phyloP scores from a whole-genome alignment of 2,329 filamentous ascomycete genomes.

The Trichoderma cornu-damae region DNA sequence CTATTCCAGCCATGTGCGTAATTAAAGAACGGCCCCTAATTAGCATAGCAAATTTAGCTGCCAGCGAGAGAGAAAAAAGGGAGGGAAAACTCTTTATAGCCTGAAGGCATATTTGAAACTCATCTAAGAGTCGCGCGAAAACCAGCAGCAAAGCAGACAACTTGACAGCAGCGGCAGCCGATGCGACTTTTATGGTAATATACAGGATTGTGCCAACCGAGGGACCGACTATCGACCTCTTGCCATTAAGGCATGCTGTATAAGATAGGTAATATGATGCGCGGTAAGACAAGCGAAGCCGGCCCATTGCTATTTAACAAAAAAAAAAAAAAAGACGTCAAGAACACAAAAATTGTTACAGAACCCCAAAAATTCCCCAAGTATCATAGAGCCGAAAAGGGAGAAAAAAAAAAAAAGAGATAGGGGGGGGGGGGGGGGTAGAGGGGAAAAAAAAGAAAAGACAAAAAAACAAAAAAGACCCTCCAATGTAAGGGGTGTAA shows the following conservation, averaged over 20 bases:
- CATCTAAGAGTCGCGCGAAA: constrained; percentile 34
- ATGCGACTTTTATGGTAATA: constrained; percentile 48
- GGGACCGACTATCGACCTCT: constrained; percentile 35
- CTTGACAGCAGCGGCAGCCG: constrained; percentile 39
- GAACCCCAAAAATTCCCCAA: constrained; percentile 30
- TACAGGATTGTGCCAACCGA: constrained; percentile 46
- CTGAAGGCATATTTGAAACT: constrained; percentile 34
- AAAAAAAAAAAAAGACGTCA: constrained; percentile 22
- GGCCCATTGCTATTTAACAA: constrained; percentile 29
- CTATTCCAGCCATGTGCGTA: background rate
- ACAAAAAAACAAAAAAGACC: constrained; percentile 25
- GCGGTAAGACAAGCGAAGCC: constrained; percentile 26
- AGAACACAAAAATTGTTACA: constrained; percentile 23
- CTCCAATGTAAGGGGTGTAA: constrained; percentile 26
- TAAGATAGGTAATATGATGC: constrained; percentile 18
- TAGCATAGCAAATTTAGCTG: constrained; percentile 21
- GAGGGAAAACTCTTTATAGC: constrained; percentile 31
- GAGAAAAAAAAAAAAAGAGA: constrained; percentile 25
- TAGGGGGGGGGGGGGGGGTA: no score
- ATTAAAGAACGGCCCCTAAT: constrained; percentile 1
- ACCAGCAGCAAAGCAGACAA: constrained; percentile 32
- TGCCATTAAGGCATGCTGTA: constrained; percentile 31
- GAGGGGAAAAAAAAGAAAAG: constrained; percentile 24
- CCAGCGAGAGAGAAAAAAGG: constrained; percentile 21
- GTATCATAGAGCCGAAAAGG: constrained; percentile 21